Base-by-base conservation (phyloP, 139 green algal species). In the Chlamydomonas asymmetrica region DNA sequence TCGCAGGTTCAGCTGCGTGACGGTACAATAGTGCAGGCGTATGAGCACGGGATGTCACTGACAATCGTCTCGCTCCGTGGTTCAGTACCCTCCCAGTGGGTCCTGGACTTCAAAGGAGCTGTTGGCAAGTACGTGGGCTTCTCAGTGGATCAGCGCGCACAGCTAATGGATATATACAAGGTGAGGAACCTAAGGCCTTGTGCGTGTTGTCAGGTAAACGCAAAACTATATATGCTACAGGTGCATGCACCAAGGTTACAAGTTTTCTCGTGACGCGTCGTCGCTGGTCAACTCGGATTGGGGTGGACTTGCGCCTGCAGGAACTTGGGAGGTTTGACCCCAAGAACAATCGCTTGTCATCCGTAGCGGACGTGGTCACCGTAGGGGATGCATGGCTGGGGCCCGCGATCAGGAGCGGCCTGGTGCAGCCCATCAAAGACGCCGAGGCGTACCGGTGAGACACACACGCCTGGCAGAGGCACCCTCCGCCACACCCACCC, bases 351-450 rank as follows among this genome's bases (percentile, higher is more conserved):
- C 76, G 74, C 7, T 66, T 65, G 50, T 80, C 83, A 18, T 87
- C 73, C 0, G 78, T 59, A 0, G 92, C 90, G 9, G 91, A 97
- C 74, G 83, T 87, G 18, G 89, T 92, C 1, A 94, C 85, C 1
- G 60, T 97, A 64, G 92, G 92, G 0, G 93, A 97, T 76, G 78
- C 80, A 4, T 97, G 89, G 88, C 83, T 97, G 64, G 80, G 38
- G 0, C 73, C 85, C 8, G 92, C 89, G 25, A 91, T 97, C 40
- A 32, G 59, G 23, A 40, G 73, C 1, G 80, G 88, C 0, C 79
- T 94, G 25, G 31, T 97, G 20, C 90, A 91, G 76, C 90, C 92
- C 39, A 90, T 97, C 6, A 70, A 82, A 2, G 82, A 88, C 27
- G 82, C 85, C 0, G 65, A 86, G 37, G 54, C 63, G 7, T 81